Percentiles rank a stretch among this genome's conserved stretches.
Conservation (phyloP, 305 asterid species). For the Rubia peregrina region DNA sequence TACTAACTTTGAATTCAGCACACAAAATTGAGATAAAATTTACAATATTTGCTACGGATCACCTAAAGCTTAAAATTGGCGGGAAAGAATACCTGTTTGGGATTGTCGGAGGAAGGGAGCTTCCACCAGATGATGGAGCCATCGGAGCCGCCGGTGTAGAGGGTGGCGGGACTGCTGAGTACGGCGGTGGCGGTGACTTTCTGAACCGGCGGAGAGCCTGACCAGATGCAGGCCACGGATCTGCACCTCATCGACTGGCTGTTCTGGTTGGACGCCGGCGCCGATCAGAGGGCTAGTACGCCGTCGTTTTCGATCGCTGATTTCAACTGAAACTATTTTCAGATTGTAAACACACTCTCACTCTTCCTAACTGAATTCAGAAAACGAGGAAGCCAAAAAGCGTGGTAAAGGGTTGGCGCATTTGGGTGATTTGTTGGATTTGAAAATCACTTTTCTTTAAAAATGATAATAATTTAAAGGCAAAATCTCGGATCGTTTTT, state of each 20-base stretch:
- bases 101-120: constrained; percentile 32
- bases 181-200: constrained; percentile 78
- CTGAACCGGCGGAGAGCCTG: constrained; percentile 80
- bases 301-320: not conserved
- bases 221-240: constrained; percentile 96
- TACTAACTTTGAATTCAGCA: not conserved
- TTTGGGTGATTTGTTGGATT: not conserved
- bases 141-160: constrained; percentile 96
- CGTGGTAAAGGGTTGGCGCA: not conserved
- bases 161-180: constrained; percentile 62
- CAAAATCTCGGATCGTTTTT: too few species aligned
- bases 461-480: too few species aligned
- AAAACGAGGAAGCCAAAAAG: not conserved
- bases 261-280: constrained; percentile 10
- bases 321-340: not conserved
- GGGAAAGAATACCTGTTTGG: constrained; percentile 19
- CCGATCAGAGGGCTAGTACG: not conserved
- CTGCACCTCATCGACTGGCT: constrained; percentile 64
- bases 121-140: constrained; percentile 99
- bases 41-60: not conserved
- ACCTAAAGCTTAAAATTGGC: not conserved
- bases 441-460: too few species aligned
- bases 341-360: not conserved
- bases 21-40: not conserved
- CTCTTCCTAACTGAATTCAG: not conserved